A percentile compares a stretch with the other conserved stretches of the same genome.
phyloP scores from a whole-genome alignment of 2,329 filamentous ascomycete species.

The Colletotrichum simmondsii region DNA sequence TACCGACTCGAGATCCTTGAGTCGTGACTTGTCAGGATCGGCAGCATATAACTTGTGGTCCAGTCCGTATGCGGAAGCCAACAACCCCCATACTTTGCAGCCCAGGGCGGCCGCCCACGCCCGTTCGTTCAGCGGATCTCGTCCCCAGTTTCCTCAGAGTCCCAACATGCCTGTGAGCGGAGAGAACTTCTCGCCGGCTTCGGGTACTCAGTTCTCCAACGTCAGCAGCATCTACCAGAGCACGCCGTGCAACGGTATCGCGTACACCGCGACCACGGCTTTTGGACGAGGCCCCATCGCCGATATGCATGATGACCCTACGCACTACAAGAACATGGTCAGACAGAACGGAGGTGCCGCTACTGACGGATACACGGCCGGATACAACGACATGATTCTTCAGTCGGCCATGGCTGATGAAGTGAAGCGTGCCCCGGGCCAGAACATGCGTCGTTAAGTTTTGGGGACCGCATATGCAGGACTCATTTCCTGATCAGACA shows the following conservation, averaged over 20 bases:
- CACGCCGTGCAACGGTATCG: slow-evolving; percentile 48
- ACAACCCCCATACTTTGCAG: slow-evolving; percentile 16
- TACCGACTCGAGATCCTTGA: slow-evolving; percentile 24
- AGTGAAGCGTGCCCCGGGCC: slow-evolving; percentile 19
- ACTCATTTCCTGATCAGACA: not conserved
- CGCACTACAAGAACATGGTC: slow-evolving; percentile 35
- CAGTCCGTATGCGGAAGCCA: slow-evolving; percentile 16
- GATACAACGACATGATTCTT: slow-evolving; percentile 33
- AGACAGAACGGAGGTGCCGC: slow-evolving; percentile 32
- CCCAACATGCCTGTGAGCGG: slow-evolving; percentile 37
- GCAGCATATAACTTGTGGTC: slow-evolving; percentile 19
- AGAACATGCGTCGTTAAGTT: slow-evolving; percentile 25
- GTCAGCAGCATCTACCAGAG: slow-evolving; percentile 62
- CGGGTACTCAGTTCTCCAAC: slow-evolving; percentile 55
- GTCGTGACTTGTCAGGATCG: slow-evolving; percentile 25
- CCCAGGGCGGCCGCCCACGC: slow-evolving; percentile 20
- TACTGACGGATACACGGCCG: slow-evolving; percentile 35
- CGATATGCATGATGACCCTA: slow-evolving; percentile 31
- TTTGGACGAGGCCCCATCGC: slow-evolving; percentile 29
- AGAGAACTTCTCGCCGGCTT: slow-evolving; percentile 38
- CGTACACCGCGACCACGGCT: slow-evolving; percentile 30
- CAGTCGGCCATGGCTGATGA: slow-evolving; percentile 33
- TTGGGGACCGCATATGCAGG: not conserved
- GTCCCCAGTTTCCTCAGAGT: slow-evolving; percentile 13
- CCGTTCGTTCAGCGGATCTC: slow-evolving; percentile 34